These are phyloP conservation scores for Stenogyne calaminthoides DNA, from an alignment of 305 asterid genomes.

Conservation along the genomic window DNA sequence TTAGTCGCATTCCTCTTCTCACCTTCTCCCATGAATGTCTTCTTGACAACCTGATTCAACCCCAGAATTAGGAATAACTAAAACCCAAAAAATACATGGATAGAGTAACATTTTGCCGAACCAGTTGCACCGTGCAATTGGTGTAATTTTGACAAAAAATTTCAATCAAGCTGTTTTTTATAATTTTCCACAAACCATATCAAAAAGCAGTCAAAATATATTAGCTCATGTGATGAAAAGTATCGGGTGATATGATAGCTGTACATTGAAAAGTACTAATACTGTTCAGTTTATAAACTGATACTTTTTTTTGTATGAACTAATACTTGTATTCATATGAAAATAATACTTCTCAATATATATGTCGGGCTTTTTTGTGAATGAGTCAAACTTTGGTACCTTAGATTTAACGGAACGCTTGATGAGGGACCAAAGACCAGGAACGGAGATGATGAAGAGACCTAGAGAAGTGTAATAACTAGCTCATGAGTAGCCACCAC, in stretches of 20 bases:
- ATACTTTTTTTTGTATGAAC: not conserved
- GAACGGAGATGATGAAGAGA: conserved; percentile 91
- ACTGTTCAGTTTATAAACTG: no score
- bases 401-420: conserved; percentile 96
- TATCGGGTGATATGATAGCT: no score
- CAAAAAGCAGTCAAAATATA: no score
- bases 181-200: no score
- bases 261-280: no score
- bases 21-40: conserved; percentile 70
- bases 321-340: no score
- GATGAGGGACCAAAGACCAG: conserved; percentile 98
- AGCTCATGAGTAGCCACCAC: conserved; percentile 72
- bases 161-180: no score
- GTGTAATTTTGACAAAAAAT: no score
- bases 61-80: conserved; percentile 12
- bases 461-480: conserved; percentile 97
- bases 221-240: no score
- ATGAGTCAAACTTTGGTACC: conserved; percentile 32
- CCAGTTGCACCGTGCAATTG: no score
- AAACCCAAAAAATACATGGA: not conserved
- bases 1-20: conserved; percentile 55
- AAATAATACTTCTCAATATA: no score
- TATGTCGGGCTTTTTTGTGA: no score
- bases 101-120: not conserved
- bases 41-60: conserved; percentile 72